Conservation (phyloP, 2,329 filamentous ascomycete species). For the Cladosporium sp. region DNA sequence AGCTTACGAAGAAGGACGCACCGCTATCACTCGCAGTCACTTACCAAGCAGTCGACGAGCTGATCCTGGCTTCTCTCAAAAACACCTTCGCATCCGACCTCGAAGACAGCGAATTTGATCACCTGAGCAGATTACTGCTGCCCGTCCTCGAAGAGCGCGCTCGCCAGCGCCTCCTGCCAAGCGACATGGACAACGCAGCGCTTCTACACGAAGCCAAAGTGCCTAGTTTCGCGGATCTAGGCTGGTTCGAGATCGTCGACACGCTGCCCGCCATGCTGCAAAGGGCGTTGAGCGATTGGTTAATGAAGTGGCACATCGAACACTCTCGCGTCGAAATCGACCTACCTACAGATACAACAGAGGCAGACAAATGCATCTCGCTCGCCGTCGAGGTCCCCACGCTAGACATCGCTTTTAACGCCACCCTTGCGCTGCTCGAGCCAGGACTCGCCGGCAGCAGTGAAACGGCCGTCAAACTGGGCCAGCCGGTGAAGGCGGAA, state of each 20-base stretch:
- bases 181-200: constrained; percentile 51
- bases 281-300: constrained; percentile 47
- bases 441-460: constrained; percentile 18
- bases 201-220: constrained; percentile 51
- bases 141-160: constrained; percentile 44
- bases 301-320: constrained; percentile 53
- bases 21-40: constrained; percentile 64
- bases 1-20: constrained; percentile 29
- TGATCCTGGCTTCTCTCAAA: constrained; percentile 54
- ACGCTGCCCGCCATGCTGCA: constrained; percentile 45
- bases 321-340: constrained; percentile 26
- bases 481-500: constrained; percentile 61
- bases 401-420: constrained; percentile 77
- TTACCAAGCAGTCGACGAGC: constrained; percentile 73
- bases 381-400: constrained; percentile 89
- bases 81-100: constrained; percentile 45
- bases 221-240: constrained; percentile 48
- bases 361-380: constrained; percentile 55
- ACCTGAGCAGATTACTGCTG: constrained; percentile 48
- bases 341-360: constrained; percentile 22
- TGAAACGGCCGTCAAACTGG: constrained; percentile 44
- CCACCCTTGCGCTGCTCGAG: constrained; percentile 55
- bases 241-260: constrained; percentile 51
- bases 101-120: constrained; percentile 42
- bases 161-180: constrained; percentile 36